Evolutionary conservation across 2,329 filamentous ascomycete genomes (phyloP).

Genomic region (Fusarium transvaalense): DNA sequence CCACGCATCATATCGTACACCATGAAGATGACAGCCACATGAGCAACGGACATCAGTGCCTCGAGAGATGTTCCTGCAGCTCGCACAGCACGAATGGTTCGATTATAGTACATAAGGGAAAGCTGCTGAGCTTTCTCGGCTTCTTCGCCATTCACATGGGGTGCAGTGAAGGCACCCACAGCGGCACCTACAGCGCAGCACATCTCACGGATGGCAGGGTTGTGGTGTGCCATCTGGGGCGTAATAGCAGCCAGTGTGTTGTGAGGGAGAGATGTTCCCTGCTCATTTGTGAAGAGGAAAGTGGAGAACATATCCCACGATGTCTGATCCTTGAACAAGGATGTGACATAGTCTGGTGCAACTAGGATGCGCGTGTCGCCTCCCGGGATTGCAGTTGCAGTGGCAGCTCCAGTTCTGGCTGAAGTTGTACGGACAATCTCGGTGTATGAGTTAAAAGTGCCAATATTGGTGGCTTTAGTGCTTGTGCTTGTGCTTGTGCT

Average conservation of each 20-base stretch:
- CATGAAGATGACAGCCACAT: constrained; percentile 42
- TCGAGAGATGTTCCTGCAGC: background rate
- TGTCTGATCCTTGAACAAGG: constrained; percentile 40
- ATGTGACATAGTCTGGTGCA: constrained; percentile 29
- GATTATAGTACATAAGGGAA: constrained; percentile 39
- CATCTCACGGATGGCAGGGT: constrained; percentile 36
- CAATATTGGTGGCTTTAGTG: background rate
- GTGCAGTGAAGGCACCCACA: constrained; percentile 30
- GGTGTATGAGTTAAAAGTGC: background rate
- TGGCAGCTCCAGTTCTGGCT: background rate
- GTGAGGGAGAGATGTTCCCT: constrained; percentile 37
- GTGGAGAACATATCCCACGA: constrained; percentile 42
- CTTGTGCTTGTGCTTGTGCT: background rate
- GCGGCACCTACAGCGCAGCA: constrained; percentile 42
- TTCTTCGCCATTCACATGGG: constrained; percentile 1
- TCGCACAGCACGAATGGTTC: constrained; percentile 31
- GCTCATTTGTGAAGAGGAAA: constrained; percentile 38
- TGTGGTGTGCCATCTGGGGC: constrained; percentile 38
- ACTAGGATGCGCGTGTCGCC: constrained; percentile 33
- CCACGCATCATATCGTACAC: constrained; percentile 43
- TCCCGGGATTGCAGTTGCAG: background rate
- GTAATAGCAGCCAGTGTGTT: constrained; percentile 37
- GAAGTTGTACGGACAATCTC: background rate
- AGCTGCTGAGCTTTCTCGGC: constrained; percentile 26
- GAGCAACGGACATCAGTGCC: constrained; percentile 16